These are phyloP conservation scores for Paspalum vaginatum DNA, from an alignment of 176 grass and related monocot species.

Conservation along the genomic window DNA sequence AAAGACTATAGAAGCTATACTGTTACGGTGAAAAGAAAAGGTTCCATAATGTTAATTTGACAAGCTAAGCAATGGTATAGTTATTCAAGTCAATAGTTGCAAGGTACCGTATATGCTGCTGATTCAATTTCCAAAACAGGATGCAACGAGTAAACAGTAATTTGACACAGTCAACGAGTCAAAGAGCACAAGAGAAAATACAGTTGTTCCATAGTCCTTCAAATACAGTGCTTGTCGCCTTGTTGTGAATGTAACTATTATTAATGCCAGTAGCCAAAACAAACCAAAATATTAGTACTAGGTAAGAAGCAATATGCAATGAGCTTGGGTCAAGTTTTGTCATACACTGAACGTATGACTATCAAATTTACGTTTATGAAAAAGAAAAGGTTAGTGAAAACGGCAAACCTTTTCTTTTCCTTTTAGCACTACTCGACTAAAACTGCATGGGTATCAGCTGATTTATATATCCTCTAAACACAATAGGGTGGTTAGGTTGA, in stretches of 20 bases:
- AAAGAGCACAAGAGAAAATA: neutral
- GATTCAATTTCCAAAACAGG: neutral
- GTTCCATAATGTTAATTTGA: neutral
- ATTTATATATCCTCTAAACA: slow-evolving; percentile 4
- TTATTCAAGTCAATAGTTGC: neutral
- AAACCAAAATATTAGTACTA: neutral
- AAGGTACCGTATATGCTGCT: neutral
- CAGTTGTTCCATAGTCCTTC: neutral
- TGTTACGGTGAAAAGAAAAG: neutral
- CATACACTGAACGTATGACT: neutral
- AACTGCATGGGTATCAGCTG: neutral
- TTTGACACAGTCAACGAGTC: neutral
- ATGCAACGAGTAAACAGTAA: neutral
- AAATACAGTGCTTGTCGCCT: neutral
- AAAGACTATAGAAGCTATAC: neutral
- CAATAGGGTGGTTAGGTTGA: neutral
- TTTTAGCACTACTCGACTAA: neutral
- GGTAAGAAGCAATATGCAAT: neutral
- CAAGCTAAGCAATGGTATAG: neutral
- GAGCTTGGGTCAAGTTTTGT: neutral
- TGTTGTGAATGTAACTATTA: neutral
- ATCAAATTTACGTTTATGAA: neutral
- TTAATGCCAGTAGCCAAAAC: neutral
- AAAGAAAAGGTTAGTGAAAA: neutral
- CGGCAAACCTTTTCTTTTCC: neutral